Base-by-base conservation (phyloP, 2,329 filamentous ascomycete species). In the Calycina herbarum region DNA sequence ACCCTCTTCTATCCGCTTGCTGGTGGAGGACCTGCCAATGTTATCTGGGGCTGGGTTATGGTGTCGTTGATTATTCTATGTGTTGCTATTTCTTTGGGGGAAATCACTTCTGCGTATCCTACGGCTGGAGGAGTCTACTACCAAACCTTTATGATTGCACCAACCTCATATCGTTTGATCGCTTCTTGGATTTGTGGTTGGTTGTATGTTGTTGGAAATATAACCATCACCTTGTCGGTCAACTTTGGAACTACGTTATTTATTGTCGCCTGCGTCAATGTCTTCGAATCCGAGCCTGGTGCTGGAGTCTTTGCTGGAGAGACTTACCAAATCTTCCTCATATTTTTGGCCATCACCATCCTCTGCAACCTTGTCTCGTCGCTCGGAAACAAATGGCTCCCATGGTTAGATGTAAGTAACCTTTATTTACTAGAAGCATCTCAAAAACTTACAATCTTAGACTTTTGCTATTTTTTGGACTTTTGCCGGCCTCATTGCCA, bases 121-220 rank as follows among this genome's bases (percentile, higher is more conserved):
- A 91, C 89, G 31, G 87, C 88, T 64, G 89, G 89, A 75, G 89
- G 89, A 76, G 89, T 92, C 65, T 92, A 92, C 79, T 92, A 91
- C 76, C 89, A 91, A 78, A 88, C 89, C 2, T 92, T 89, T 74
- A 91, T 91, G 88, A 83, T 92, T 13, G 82, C 89, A 0, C 82
- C 88, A 17, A 73, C 82, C 20, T 77, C 76, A 20, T 90, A 83
- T 78, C 85, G 88, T 51, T 83, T 82, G 63, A 78, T 89, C 40
- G 81, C 86, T 33, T 86, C 87, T 48, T 92, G 87, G 87, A 85
- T 90, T 65, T 89, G 86, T 71, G 89, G 89, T 67, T 92, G 89
- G 89, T 80, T 87, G 27, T 92, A 90, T 73, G 84, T 91, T 31
- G 86, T 91, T 45, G 90, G 90, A 65, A 93, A 93, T 79, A 89